Conservation (phyloP, 2,329 filamentous ascomycete species). For the Aureobasidium sp. region DNA sequence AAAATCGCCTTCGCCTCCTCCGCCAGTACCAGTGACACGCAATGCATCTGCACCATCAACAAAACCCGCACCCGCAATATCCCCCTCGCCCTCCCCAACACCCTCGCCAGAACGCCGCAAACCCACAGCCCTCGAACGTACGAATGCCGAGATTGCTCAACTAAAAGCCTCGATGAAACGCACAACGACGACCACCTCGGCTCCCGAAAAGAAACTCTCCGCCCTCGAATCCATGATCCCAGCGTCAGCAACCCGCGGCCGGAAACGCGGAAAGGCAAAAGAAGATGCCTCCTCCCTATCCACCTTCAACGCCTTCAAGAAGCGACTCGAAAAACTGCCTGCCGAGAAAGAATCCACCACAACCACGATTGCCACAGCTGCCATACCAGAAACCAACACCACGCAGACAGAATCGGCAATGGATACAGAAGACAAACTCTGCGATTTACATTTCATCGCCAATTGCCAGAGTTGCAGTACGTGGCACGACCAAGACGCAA, state of each 20-base stretch:
- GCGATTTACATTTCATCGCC: slow-evolving; percentile 92
- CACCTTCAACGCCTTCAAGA: slow-evolving; percentile 71
- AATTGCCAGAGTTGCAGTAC: slow-evolving; percentile 87
- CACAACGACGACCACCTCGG: slow-evolving; percentile 22
- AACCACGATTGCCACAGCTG: neutral
- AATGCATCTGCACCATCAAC: neutral
- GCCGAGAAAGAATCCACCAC: slow-evolving; percentile 1
- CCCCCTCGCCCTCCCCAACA: slow-evolving; percentile 28
- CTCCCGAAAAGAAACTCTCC: slow-evolving; percentile 54
- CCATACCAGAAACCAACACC: neutral
- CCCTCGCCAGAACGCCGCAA: slow-evolving; percentile 21
- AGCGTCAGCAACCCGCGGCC: slow-evolving; percentile 59
- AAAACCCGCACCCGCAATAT: neutral
- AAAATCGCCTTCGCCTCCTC: slow-evolving; percentile 4
- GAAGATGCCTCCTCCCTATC: slow-evolving; percentile 55
- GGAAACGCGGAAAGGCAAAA: slow-evolving; percentile 56
- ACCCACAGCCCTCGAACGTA: slow-evolving; percentile 49
- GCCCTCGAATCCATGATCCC: slow-evolving; percentile 69
- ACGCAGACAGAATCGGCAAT: slow-evolving; percentile 31
- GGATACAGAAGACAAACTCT: slow-evolving; percentile 68
- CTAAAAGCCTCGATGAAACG: slow-evolving; percentile 77
- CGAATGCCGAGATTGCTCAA: slow-evolving; percentile 73
- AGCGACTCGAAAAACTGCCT: slow-evolving; percentile 55
- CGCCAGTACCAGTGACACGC: neutral
- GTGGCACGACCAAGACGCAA: slow-evolving; percentile 65